A percentile compares a stretch with the other conserved stretches of the same genome.
Conservation (phyloP, 164 flowering plant species). For the Nelumbo lutea region DNA sequence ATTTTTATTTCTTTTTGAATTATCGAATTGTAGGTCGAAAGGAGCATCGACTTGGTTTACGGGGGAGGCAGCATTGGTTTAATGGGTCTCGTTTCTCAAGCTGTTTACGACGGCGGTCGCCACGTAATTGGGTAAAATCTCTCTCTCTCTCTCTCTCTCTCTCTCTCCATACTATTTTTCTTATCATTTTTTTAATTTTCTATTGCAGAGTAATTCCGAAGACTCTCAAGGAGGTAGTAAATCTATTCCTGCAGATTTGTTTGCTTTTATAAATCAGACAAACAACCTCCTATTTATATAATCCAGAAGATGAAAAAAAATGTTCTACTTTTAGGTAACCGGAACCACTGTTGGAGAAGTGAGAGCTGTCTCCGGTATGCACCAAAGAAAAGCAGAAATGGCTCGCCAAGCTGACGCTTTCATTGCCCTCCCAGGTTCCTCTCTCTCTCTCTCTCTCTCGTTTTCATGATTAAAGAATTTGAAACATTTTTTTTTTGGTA, state of each 20-base stretch:
- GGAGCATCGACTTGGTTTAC: conserved; percentile 71
- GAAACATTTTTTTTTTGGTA: neutral
- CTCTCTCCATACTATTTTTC: neutral
- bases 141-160: neutral
- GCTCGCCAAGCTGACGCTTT: conserved; percentile 54
- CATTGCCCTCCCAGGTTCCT: conserved; percentile 9
- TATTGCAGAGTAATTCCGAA: conserved; percentile 62
- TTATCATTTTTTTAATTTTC: neutral
- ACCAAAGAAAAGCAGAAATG: conserved; percentile 11
- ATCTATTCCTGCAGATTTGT: neutral
- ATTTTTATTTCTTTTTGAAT: neutral
- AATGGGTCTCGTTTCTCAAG: conserved; percentile 82
- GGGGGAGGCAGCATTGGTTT: conserved; percentile 76
- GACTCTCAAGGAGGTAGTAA: conserved; percentile 71
- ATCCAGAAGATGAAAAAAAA: neutral
- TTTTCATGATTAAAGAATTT: neutral
- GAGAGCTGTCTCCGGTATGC: conserved; percentile 7
- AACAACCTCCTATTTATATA: no score
- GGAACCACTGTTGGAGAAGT: conserved; percentile 6
- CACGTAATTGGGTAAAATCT: conserved; percentile 55
- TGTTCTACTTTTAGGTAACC: conserved; percentile 1
- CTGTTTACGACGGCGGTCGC: conserved; percentile 78
- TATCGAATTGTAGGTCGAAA: conserved; percentile 40
- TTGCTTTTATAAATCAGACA: no score
- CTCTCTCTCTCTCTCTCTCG: neutral